Evolutionary conservation across 1,284 basidiomycete species (phyloP), one percentile per base, ranked within the genome.

Genomic region (Lentinula novae-zelandiae): DNA sequence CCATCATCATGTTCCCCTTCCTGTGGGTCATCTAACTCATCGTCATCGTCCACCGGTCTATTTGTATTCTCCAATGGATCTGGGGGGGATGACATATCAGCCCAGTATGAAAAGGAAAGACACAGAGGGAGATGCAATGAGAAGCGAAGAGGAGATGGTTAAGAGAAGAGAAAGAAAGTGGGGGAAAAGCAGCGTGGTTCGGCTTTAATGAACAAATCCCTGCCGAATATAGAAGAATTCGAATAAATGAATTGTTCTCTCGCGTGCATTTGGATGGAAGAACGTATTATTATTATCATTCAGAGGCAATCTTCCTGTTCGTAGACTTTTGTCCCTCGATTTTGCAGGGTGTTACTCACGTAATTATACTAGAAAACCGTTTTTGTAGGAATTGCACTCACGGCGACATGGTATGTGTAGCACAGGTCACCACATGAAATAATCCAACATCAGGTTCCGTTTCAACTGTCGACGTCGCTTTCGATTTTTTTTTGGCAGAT

Each of bases 191-290:
- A 77, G 73, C 65, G 78, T 76, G 77, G 76, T 76, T 81, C 80
- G 81, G 84, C 85, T 89, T 89, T 88, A 87, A 85, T 84, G 81
- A 83, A 81, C 80, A 84, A 81, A 79, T 78, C 72, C 71, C 73
- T 81, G 76, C 84, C 83, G 82, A 82, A 84, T 87, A 81, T 72
- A 73, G 73, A 76, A 73, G 74, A 77, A 76, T 76, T 75, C 71
- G 69, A 72, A 71, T 20, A 53, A 75, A 76, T 80, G 76, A 78
- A 81, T 82, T 81, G 75, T 81, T 80, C 70, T 40, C 57, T 50
- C 48, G 56, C 56, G 54, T 57, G 54, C 54, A 57, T 15, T 44
- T 44, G 42, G 42, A 44, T 69, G 77, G 71, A 75, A 73, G 73
- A 71, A 72, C 75, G 76, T 73, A 50, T 58, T 78, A 77, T 81